phyloP scores from a whole-genome alignment of 345 rosid species.

The Ricinus communis region DNA sequence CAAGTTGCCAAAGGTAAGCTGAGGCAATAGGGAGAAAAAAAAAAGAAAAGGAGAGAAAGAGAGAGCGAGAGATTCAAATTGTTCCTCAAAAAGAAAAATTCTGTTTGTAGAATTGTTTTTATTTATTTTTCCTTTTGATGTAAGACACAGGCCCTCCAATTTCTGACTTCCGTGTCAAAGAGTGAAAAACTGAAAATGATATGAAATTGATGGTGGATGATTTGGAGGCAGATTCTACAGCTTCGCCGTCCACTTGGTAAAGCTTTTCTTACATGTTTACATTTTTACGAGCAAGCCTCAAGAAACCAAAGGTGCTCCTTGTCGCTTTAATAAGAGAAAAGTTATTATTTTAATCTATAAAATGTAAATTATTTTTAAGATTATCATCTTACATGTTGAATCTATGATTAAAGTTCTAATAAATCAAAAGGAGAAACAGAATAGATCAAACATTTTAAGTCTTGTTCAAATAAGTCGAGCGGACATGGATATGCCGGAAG shows the following conservation, averaged over 20 bases:
- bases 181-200: background rate
- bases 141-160: too few species aligned
- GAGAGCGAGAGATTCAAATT: background rate
- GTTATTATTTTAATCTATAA: too few species aligned
- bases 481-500: too few species aligned
- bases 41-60: too few species aligned
- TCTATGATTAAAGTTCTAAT: too few species aligned
- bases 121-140: too few species aligned
- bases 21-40: background rate
- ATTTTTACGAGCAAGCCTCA: background rate
- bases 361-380: too few species aligned
- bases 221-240: background rate
- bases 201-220: background rate
- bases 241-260: background rate
- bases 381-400: too few species aligned
- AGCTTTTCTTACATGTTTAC: background rate
- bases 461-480: too few species aligned
- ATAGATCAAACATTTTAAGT: too few species aligned
- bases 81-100: constrained; percentile 1
- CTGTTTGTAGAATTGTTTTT: background rate
- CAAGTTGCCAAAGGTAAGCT: constrained; percentile 1
- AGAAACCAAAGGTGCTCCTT: background rate
- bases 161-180: background rate
- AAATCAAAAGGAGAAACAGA: too few species aligned
- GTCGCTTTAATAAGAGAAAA: too few species aligned